A percentile compares a stretch with the other conserved stretches of the same genome.
phyloP scores from a whole-genome alignment of 208 protist species.

The Novymonas esmeraldas region DNA sequence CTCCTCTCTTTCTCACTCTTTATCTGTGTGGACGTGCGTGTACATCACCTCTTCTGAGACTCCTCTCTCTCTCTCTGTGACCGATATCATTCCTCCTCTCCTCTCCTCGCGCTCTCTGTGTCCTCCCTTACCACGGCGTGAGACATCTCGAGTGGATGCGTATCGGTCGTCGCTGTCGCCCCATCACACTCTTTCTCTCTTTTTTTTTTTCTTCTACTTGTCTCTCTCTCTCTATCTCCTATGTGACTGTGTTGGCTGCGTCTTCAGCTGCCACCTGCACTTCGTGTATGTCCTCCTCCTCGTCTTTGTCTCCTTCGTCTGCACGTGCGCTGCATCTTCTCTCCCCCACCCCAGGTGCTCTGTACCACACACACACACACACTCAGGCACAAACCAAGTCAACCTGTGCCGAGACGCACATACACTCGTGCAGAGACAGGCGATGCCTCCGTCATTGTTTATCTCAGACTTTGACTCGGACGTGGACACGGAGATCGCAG shows the following conservation, averaged over 20 bases:
- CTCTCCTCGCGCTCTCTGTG: neutral
- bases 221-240: too few species aligned
- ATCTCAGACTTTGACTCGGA: too few species aligned
- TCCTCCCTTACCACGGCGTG: neutral
- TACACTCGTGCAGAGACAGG: too few species aligned
- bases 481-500: too few species aligned
- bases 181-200: neutral
- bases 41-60: neutral
- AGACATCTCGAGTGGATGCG: too few species aligned
- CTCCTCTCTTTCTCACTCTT: neutral
- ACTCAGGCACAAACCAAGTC: too few species aligned
- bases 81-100: too few species aligned
- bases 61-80: neutral
- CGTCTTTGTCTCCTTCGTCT: neutral
- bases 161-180: too few species aligned
- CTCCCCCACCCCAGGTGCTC: too few species aligned
- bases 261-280: neutral
- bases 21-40: neutral
- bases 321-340: neutral
- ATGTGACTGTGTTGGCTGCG: neutral
- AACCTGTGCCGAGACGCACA: too few species aligned
- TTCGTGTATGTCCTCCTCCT: neutral
- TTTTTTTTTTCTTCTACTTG: constrained; percentile 1
- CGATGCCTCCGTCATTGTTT: too few species aligned
- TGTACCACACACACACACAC: too few species aligned